Evolutionary conservation across 1,284 basidiomycete species (phyloP), one percentile per base, ranked within the genome.

Genomic region (Cryptococcus jaspeensis): DNA sequence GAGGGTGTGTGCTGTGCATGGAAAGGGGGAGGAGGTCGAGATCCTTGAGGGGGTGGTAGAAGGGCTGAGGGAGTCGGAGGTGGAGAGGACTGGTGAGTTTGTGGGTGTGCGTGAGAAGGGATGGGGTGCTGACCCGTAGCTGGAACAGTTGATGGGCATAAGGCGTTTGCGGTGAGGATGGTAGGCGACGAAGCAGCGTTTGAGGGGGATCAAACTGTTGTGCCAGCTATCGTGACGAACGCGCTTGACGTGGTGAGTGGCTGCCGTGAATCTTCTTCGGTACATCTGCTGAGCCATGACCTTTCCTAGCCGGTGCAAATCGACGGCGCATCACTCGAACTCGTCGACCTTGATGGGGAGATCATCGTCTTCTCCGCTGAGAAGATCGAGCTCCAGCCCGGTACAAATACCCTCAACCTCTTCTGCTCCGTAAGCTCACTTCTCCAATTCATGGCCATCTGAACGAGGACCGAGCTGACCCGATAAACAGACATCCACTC

Each of bases 201-300:
- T 1, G 60, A 66, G 6, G 65, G 63, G 12, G 71, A 72, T 43
- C 54, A 61, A 15, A 72, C 61, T 0, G 32, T 50, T 3, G 50
- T 75, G 11, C 35, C 56, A 5, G 51, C 74, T 1, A 60, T 66
- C 36, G 66, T 77, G 5, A 58, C 55, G 7, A 76, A 74, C 52
- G 36, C 45, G 5, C 52, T 76, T 2, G 58, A 65, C 12, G 57
- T 71, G 23, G 72, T 72, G 28, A 52, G 66, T 63, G n/a, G n/a
- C n/a, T n/a, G 28, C 28, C 11, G 9, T 41, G 36, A 8, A 47
- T 36, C 28, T n/a, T 15, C 16, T 36, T 12, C 25, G 46, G 20
- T n/a, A 41, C 25, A 12, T 16, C 32, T 20, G 13, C 23, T 36
- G 18, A 50, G 28, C 49, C 39, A 49, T 15, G 16, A 13, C 16